These are phyloP conservation scores for Sphaerulina populicola DNA, from an alignment of 2,329 filamentous ascomycete species.

Conservation along the genomic window DNA sequence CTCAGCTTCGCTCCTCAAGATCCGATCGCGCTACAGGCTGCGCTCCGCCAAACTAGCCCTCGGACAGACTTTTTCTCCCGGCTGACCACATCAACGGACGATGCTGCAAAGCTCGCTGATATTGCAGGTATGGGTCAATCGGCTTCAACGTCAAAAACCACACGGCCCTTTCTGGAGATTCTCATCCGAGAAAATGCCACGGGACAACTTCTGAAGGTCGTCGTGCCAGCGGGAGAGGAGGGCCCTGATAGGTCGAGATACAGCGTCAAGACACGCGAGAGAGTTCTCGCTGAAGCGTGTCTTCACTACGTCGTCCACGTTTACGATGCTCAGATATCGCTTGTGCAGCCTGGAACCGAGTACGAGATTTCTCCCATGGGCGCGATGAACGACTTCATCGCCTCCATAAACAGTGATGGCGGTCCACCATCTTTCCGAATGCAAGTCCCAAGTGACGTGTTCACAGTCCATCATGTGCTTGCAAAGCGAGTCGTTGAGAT, in stretches of 20 bases:
- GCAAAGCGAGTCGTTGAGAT: slow-evolving; percentile 13
- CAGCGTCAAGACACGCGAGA: slow-evolving; percentile 11
- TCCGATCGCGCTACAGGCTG: slow-evolving; percentile 9
- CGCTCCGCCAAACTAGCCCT: slow-evolving; percentile 4
- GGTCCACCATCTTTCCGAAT: slow-evolving; percentile 13
- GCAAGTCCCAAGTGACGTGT: neutral
- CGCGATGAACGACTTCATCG: slow-evolving; percentile 16
- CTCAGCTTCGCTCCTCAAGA: slow-evolving; percentile 1
- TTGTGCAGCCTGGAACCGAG: slow-evolving; percentile 10
- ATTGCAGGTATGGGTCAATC: neutral
- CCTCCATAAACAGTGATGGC: slow-evolving; percentile 13
- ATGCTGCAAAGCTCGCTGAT: slow-evolving; percentile 2
- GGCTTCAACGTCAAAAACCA: neutral
- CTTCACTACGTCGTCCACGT: slow-evolving; percentile 17
- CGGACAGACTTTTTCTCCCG: slow-evolving; percentile 15
- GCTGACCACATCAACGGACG: slow-evolving; percentile 10
- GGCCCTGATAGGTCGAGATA: slow-evolving; percentile 1
- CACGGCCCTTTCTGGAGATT: slow-evolving; percentile 1
- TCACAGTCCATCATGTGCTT: slow-evolving; percentile 11
- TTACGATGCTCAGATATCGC: slow-evolving; percentile 15
- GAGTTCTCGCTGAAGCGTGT: slow-evolving; percentile 8
- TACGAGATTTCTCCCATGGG: slow-evolving; percentile 1
- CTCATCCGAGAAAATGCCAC: slow-evolving; percentile 10
- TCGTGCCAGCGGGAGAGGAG: slow-evolving; percentile 1
- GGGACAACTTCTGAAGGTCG: slow-evolving; percentile 9